Conservation (phyloP, 768 basidiomycete species). For the Leucocoprinus birnbaumii region DNA sequence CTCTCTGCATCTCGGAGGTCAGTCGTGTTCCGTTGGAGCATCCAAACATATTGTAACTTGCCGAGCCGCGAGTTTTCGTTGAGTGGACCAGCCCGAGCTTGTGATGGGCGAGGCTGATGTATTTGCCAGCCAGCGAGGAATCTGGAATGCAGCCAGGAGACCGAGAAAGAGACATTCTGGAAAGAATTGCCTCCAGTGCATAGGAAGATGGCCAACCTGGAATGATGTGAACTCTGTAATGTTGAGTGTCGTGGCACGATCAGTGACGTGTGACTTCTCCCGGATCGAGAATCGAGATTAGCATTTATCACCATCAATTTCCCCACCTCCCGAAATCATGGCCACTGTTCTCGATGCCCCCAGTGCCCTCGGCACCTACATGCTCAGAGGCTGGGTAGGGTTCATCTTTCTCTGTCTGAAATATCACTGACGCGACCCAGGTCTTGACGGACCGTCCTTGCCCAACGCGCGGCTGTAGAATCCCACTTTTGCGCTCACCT, state of each 20-base stretch:
- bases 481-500: slow-evolving; percentile 78
- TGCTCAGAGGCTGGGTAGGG: slow-evolving; percentile 77
- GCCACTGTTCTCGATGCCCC: slow-evolving; percentile 65
- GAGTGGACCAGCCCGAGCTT: slow-evolving; percentile 47
- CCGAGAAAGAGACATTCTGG: slow-evolving; percentile 33
- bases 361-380: slow-evolving; percentile 61
- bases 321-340: too few species aligned
- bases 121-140: slow-evolving; percentile 26
- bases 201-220: slow-evolving; percentile 21
- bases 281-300: slow-evolving; percentile 12
- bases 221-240: slow-evolving; percentile 10
- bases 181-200: slow-evolving; percentile 54
- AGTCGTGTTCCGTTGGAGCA: neutral
- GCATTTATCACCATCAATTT: slow-evolving; percentile 1
- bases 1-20: slow-evolving; percentile 42
- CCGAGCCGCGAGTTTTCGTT: slow-evolving; percentile 57
- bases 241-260: slow-evolving; percentile 13
- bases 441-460: slow-evolving; percentile 68
- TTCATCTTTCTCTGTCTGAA: neutral
- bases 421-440: slow-evolving; percentile 24
- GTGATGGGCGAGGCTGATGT: slow-evolving; percentile 30
- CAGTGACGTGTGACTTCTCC: slow-evolving; percentile 19
- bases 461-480: slow-evolving; percentile 47
- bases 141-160: slow-evolving; percentile 11
- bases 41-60: slow-evolving; percentile 25